Evolutionary conservation across 2,329 filamentous ascomycete genomes (phyloP).

Genomic region (Clonostachys sp.): DNA sequence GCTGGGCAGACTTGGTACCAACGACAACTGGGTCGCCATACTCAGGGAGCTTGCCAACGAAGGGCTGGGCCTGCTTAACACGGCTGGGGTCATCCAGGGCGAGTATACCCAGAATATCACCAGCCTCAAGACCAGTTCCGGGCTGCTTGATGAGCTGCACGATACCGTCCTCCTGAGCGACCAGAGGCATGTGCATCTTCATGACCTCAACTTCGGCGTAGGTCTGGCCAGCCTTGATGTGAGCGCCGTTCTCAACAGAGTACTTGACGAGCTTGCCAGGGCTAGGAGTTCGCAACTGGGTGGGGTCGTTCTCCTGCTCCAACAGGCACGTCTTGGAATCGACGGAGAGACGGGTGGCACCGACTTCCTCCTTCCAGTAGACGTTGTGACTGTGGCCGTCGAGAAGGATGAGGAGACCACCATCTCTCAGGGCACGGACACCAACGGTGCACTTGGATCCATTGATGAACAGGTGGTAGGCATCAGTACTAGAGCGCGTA

Average conservation of each 20-base stretch:
- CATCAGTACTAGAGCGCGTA: conserved; percentile 85
- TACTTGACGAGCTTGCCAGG: conserved; percentile 99
- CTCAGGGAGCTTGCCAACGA: conserved; percentile 83
- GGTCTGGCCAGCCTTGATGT: conserved; percentile 85
- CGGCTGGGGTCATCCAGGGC: conserved; percentile 91
- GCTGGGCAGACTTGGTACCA: conserved; percentile 87
- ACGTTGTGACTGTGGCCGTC: conserved; percentile 94
- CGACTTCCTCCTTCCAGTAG: conserved; percentile 99
- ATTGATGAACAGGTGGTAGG: conserved; percentile 98
- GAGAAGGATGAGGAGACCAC: conserved; percentile 86
- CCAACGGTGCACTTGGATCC: conserved; percentile 94
- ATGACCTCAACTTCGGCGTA: conserved; percentile 99
- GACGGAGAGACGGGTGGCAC: conserved; percentile 89
- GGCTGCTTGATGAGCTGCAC: conserved; percentile 99
- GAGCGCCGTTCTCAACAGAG: conserved; percentile 89
- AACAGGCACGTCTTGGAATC: conserved; percentile 97
- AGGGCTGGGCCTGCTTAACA: conserved; percentile 94
- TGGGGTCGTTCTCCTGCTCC: conserved; percentile 98
- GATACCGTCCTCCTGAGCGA: conserved; percentile 90
- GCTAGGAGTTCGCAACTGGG: conserved; percentile 88
- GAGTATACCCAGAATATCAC: conserved; percentile 96
- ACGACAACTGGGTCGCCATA: conserved; percentile 83
- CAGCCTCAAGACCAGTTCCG: conserved; percentile 93
- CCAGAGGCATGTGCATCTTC: conserved; percentile 99
- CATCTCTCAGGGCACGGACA: conserved; percentile 87